Conservation (phyloP, 805 yeast species). For the Kuraishia floccosa region DNA sequence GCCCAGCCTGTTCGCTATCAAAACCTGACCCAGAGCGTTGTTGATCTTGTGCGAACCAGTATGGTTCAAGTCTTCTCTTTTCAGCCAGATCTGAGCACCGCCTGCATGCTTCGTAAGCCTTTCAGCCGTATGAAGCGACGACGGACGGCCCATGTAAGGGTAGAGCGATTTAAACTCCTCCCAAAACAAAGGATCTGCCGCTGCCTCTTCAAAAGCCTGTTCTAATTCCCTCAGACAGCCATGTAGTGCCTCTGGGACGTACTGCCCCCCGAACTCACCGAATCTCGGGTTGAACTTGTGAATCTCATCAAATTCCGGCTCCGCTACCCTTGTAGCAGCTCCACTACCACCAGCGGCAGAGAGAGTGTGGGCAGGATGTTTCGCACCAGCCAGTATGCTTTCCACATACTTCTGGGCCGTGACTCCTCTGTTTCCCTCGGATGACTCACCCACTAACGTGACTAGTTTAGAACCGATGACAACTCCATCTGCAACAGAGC, state of each 20-base stretch:
- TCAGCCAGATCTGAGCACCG: constrained; percentile 95
- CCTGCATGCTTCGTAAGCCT: constrained; percentile 84
- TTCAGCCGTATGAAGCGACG: constrained; percentile 83
- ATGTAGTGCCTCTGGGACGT: constrained; percentile 93
- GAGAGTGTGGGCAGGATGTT: constrained; percentile 16
- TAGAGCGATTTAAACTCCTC: constrained; percentile 76
- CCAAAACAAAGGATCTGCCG: constrained; percentile 90
- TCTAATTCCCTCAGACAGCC: constrained; percentile 87
- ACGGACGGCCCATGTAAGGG: constrained; percentile 94
- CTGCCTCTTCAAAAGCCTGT: constrained; percentile 75
- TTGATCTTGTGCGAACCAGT: constrained; percentile 85
- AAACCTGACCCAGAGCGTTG: constrained; percentile 74
- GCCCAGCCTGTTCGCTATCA: constrained; percentile 70
- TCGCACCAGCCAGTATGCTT: constrained; percentile 54
- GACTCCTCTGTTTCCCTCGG: constrained; percentile 46
- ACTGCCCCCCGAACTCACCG: constrained; percentile 97
- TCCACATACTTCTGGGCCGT: constrained; percentile 58
- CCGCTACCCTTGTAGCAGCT: constrained; percentile 1
- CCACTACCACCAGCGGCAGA: constrained; percentile 1
- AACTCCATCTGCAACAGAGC: constrained; percentile 82
- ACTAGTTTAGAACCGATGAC: constrained; percentile 89
- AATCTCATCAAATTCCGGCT: constrained; percentile 34
- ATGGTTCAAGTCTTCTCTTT: constrained; percentile 91
- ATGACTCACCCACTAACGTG: constrained; percentile 54
- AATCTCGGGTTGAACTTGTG: constrained; percentile 70